These are phyloP conservation scores for Saccharomyces hybrid DNA, from an alignment of 1,139 yeast species.

Conservation along the genomic window DNA sequence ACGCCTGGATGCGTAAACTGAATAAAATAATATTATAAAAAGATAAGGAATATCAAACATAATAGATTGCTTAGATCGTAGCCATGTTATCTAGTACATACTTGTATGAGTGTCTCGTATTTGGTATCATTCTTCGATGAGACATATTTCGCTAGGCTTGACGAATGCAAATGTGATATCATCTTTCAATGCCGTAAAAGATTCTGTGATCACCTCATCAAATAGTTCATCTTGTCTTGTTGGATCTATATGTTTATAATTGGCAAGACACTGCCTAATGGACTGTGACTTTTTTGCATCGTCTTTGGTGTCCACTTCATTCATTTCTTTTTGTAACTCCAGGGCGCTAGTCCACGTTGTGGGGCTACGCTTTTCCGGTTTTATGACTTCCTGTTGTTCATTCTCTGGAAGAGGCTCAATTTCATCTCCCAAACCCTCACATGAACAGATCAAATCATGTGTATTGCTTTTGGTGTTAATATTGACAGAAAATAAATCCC, in stretches of 20 bases:
- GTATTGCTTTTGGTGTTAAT: conserved; percentile 57
- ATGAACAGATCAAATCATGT: conserved; percentile 72
- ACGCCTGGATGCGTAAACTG: no score
- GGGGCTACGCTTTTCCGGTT: conserved; percentile 11
- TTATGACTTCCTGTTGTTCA: conserved; percentile 6
- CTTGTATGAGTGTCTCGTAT: background rate
- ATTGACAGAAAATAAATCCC: conserved; percentile 62
- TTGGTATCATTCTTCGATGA: background rate
- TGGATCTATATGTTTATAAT: conserved; percentile 58
- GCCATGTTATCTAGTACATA: background rate
- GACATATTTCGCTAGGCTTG: conserved; percentile 13
- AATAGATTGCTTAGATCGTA: background rate
- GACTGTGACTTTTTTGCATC: conserved; percentile 32
- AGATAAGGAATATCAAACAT: background rate
- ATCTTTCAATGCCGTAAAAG: conserved; percentile 8
- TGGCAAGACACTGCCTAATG: conserved; percentile 51
- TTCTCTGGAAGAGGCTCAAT: conserved; percentile 15
- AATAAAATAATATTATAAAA: background rate
- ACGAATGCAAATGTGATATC: conserved; percentile 26
- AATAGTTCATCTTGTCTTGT: conserved; percentile 8
- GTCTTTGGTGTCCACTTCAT: conserved; percentile 29
- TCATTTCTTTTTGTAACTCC: conserved; percentile 35
- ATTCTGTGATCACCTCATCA: conserved; percentile 22
- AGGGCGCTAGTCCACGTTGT: conserved; percentile 46
- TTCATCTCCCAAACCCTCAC: conserved; percentile 41